Evolutionary conservation across 2,329 filamentous ascomycete genomes (phyloP).

Genomic region (Hirsutella thompsonii): DNA sequence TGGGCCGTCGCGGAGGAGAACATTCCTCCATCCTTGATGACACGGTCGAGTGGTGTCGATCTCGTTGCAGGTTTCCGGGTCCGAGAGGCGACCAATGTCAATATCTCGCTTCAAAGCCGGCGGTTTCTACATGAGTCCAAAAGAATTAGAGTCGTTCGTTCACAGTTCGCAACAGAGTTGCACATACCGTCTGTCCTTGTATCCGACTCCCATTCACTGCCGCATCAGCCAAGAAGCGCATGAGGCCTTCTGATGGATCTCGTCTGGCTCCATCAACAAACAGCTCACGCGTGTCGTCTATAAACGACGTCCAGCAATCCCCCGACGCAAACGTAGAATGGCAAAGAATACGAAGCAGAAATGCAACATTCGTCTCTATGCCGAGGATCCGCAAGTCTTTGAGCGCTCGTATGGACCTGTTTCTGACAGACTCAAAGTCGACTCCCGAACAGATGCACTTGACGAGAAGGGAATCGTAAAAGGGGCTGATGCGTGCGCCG

Average conservation of each 20-base stretch:
- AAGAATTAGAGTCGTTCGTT: background rate
- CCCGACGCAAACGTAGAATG: conserved; percentile 89
- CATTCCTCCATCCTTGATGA: conserved; percentile 78
- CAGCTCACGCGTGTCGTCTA: conserved; percentile 88
- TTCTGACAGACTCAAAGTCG: conserved; percentile 85
- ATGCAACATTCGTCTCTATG: conserved; percentile 98
- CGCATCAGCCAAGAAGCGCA: conserved; percentile 87
- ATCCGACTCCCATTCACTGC: conserved; percentile 98
- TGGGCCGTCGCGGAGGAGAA: conserved; percentile 77
- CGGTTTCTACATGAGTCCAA: conserved; percentile 7
- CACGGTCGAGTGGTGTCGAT: conserved; percentile 64
- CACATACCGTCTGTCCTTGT: conserved; percentile 89
- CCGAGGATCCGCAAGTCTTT: conserved; percentile 97
- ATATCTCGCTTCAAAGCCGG: conserved; percentile 96
- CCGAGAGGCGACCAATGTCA: conserved; percentile 58
- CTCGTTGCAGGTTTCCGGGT: conserved; percentile 52
- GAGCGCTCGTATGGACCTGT: conserved; percentile 86
- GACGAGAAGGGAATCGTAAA: conserved; percentile 83
- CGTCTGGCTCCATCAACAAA: conserved; percentile 89
- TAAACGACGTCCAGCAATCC: conserved; percentile 99
- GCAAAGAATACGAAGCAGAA: conserved; percentile 83
- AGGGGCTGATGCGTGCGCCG: conserved; percentile 69
- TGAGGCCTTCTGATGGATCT: conserved; percentile 93
- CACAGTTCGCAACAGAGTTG: background rate
- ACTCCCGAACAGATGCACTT: conserved; percentile 89